Percentiles rank a stretch among this genome's conserved stretches.
phyloP scores from a whole-genome alignment of 192 early-diverging fungal genomes.

The Linnemannia schmuckeri region DNA sequence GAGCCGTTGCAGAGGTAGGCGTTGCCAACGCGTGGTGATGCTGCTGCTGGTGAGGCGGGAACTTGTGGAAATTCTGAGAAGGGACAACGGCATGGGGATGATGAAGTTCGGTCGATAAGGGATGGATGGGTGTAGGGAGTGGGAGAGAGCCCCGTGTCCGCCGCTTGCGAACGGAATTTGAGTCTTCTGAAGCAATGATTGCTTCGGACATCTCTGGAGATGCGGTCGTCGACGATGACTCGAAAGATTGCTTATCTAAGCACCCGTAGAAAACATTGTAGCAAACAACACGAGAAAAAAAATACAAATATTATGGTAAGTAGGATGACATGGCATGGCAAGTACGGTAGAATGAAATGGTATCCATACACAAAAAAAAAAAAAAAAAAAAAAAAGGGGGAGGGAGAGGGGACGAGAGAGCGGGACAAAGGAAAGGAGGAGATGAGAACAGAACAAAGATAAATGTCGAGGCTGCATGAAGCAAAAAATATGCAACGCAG shows the following conservation, averaged over 20 bases:
- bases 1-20: background rate
- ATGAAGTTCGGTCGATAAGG: background rate
- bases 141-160: background rate
- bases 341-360: no score
- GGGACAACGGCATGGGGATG: background rate
- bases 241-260: background rate
- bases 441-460: background rate
- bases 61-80: background rate
- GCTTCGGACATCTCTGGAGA: background rate
- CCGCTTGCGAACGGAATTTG: background rate
- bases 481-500: background rate
- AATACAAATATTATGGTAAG: no score
- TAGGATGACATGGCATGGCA: background rate
- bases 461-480: background rate
- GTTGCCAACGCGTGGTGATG: constrained; percentile 2
- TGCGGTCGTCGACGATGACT: background rate
- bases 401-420: background rate
- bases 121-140: background rate
- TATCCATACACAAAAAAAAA: background rate
- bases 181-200: background rate
- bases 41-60: background rate
- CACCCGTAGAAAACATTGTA: background rate
- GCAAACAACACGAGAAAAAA: background rate
- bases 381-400: background rate
- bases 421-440: background rate